Base-by-base conservation (phyloP, 2,329 filamentous ascomycete species). In the Botrytis deweyae region DNA sequence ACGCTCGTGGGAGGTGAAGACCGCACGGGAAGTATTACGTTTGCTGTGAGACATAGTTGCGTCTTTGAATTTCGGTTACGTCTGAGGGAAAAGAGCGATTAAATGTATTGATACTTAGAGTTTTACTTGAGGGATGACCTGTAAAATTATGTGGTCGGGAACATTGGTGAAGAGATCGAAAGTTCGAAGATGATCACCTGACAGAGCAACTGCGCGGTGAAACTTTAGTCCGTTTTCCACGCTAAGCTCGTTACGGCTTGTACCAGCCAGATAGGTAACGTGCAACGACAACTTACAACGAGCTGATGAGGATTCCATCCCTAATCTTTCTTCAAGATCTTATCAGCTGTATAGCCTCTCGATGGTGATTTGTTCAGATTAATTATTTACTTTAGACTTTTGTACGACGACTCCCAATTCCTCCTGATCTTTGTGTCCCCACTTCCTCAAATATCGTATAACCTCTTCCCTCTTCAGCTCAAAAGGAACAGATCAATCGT, bases 1-100 rank as follows among this genome's bases (percentile, higher is more conserved):
- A 77, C 96, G 91, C 84, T 98, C 96, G 84, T 98, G 90, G 38
- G 94, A 91, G 49, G 96, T 98, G 86, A 98, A 98, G 83, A 98
- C 94, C 61, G 94, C 91, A 63, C 95, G 90, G 63, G 93, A 95
- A 63, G 94, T 97, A 84, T 98, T 97, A 79, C 94, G 90, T 85
- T 97, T 97, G 81, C 89, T 87, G 86, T 72, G 86, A 85, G 86
- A 87, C 86, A 64, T 67, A 79, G 36, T 64, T 58, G 40, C 14
- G 8, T 25, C 16, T 36, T 5, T 1, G 6, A 25, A 18, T 16
- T 18, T 29, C 3, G 22, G 4, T 3, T 18, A 29, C 18, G 0
- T 87, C 85, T 69, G 85, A 85, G 86, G 87, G 86, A 62, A 61
- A 79, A 52, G 46, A 64, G 29, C 14, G 5, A 16, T 5, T 14